These are phyloP conservation scores for Tetratostichococcus sp. DNA, from an alignment of 139 green algal genomes.

Conservation along the genomic window DNA sequence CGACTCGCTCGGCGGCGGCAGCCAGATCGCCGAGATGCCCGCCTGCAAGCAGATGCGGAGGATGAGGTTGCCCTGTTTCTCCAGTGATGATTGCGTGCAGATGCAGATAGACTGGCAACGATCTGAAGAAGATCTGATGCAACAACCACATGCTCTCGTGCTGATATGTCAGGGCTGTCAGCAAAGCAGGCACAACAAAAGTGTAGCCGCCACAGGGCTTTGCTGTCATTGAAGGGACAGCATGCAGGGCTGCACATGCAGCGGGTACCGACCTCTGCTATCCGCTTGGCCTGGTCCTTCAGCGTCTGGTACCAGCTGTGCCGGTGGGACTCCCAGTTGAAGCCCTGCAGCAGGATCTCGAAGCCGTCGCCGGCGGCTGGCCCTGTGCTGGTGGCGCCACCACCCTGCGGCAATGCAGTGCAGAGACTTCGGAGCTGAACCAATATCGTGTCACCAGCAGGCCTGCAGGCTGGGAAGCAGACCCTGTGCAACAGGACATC, in stretches of 20 bases:
- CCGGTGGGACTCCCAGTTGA: constrained; percentile 93
- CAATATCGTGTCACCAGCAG: no score
- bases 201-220: no score
- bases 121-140: no score
- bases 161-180: no score
- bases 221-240: no score
- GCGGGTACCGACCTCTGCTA: constrained; percentile 40
- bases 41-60: background rate
- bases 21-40: constrained; percentile 90
- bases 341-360: constrained; percentile 94
- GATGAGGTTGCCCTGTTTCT: no score
- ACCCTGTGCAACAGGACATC: background rate
- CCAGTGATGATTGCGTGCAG: no score
- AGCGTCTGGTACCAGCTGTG: constrained; percentile 49
- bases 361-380: constrained; percentile 74
- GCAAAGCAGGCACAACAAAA: no score
- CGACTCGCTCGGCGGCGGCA: constrained; percentile 87
- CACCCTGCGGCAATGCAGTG: background rate
- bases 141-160: no score
- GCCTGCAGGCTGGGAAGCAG: no score
- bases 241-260: no score
- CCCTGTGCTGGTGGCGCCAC: constrained; percentile 44
- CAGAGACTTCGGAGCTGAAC: background rate
- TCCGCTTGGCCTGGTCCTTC: constrained; percentile 31
- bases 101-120: no score